Evolutionary conservation across 768 basidiomycete species (phyloP).

Genomic region (Pulveroboletus ravenelii): DNA sequence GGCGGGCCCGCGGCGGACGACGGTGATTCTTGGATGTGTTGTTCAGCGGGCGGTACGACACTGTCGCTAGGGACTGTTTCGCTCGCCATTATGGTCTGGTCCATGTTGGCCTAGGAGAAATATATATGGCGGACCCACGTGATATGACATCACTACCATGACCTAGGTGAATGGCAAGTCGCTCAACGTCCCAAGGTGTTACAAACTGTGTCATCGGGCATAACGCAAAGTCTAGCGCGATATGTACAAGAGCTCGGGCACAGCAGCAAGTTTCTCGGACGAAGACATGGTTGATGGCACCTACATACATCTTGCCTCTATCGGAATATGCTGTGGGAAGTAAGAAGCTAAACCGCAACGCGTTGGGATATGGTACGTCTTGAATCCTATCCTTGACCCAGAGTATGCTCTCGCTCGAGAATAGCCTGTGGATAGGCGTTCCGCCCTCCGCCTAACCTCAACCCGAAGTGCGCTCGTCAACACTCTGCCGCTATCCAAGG

Average conservation of each 20-base stretch:
- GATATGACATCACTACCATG: constrained; percentile 22
- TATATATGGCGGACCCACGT: constrained; percentile 16
- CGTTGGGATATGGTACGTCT: constrained; percentile 46
- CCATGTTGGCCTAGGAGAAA: background rate
- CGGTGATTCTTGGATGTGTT: background rate
- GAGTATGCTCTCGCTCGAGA: constrained; percentile 47
- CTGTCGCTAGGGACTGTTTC: background rate
- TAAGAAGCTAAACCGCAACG: constrained; percentile 48
- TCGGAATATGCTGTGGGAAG: constrained; percentile 58
- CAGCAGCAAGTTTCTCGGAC: constrained; percentile 23
- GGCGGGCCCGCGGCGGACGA: constrained; percentile 28
- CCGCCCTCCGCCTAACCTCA: constrained; percentile 68
- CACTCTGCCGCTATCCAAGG: background rate
- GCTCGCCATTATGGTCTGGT: constrained; percentile 3
- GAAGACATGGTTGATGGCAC: constrained; percentile 27
- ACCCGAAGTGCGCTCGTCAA: constrained; percentile 36
- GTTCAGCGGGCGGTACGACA: constrained; percentile 1
- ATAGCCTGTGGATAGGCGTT: constrained; percentile 45
- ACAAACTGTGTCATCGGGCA: background rate
- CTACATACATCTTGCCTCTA: constrained; percentile 55
- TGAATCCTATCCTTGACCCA: constrained; percentile 46
- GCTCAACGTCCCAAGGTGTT: too few relatives aligned
- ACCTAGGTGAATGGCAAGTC: too few relatives aligned
- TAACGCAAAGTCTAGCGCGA: background rate
- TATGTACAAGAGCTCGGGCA: constrained; percentile 9